A percentile compares a stretch with the other conserved stretches of the same genome.
Evolutionary conservation across 2,329 filamentous ascomycete species (phyloP).

Genomic region (Periglandula ipomoeae): DNA sequence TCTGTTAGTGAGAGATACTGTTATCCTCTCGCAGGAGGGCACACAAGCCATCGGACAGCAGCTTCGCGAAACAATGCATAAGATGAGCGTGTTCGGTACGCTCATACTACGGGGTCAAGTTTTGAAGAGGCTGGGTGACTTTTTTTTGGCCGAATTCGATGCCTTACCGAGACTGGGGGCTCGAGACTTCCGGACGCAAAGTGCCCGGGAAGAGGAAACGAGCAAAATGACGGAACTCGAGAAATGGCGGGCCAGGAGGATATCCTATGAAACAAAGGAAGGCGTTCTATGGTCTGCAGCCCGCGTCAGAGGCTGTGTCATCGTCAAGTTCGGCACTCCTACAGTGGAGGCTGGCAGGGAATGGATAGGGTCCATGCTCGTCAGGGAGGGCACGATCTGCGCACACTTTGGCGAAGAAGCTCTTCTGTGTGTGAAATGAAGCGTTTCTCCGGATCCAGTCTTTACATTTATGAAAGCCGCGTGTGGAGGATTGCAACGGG

Average conservation of each 20-base stretch:
- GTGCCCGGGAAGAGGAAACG: constrained; percentile 32
- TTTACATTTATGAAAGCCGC: not conserved
- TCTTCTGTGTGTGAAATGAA: constrained; percentile 60
- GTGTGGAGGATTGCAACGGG: no score
- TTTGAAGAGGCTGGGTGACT: constrained; percentile 56
- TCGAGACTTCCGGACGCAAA: constrained; percentile 60
- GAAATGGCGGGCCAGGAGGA: constrained; percentile 45
- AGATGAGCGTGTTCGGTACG: constrained; percentile 71
- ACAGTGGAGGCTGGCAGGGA: constrained; percentile 71
- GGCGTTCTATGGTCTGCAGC: constrained; percentile 76
- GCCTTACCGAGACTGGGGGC: constrained; percentile 73
- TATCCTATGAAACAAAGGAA: constrained; percentile 47
- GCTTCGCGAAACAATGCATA: constrained; percentile 58
- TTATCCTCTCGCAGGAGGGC: constrained; percentile 58
- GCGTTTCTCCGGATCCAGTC: not conserved
- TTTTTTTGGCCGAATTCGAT: constrained; percentile 73
- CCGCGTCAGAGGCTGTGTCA: constrained; percentile 68
- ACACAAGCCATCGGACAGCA: constrained; percentile 29
- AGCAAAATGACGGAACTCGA: constrained; percentile 32
- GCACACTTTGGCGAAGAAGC: constrained; percentile 71
- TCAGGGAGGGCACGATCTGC: constrained; percentile 62
- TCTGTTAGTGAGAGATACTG: constrained; percentile 75
- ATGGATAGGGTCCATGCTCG: constrained; percentile 72
- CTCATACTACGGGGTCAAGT: constrained; percentile 70
- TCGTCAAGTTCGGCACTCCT: constrained; percentile 83